These are phyloP conservation scores for Paramecium sexaurelia DNA, from an alignment of 73 alveolate species.

Conservation along the genomic window DNA sequence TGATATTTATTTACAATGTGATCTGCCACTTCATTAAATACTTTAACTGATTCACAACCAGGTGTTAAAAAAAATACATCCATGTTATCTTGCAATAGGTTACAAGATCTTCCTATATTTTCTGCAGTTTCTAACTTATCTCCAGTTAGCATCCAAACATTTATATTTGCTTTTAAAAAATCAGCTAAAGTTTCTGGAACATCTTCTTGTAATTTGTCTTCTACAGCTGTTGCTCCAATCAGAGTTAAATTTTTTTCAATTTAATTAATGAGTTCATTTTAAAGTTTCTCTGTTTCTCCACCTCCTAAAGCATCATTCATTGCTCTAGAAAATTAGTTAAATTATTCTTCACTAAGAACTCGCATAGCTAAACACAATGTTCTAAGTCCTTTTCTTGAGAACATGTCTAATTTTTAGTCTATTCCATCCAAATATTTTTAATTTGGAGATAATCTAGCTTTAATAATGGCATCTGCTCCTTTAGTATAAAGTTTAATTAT, in stretches of 20 bases:
- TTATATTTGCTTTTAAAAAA: conserved; percentile 90
- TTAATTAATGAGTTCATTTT: conserved; percentile 68
- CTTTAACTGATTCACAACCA: conserved; percentile 39
- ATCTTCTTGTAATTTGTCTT: conserved; percentile 93
- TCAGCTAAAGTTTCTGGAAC: conserved; percentile 94
- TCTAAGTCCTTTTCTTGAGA: conserved; percentile 86
- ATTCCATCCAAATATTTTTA: conserved; percentile 77
- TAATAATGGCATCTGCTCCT: conserved; percentile 84
- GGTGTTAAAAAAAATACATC: conserved; percentile 60
- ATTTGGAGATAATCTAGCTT: conserved; percentile 61
- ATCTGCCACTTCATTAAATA: conserved; percentile 52
- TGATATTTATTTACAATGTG: not conserved
- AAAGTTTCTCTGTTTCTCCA: conserved; percentile 34
- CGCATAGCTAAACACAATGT: conserved; percentile 87
- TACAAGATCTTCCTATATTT: conserved; percentile 95
- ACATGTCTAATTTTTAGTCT: conserved; percentile 83
- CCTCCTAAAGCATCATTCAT: conserved; percentile 59
- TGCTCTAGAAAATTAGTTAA: conserved; percentile 62
- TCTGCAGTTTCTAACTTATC: conserved; percentile 98
- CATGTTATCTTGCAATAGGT: conserved; percentile 78
- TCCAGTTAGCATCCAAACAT: conserved; percentile 99
- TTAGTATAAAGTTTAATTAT: conserved; percentile 62
- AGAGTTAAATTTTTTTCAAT: conserved; percentile 82
- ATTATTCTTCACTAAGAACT: conserved; percentile 77
- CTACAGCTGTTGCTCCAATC: conserved; percentile 95